These are phyloP conservation scores for Dictyostelium brefeldianum DNA, from an alignment of 78 protist species.

Conservation along the genomic window DNA sequence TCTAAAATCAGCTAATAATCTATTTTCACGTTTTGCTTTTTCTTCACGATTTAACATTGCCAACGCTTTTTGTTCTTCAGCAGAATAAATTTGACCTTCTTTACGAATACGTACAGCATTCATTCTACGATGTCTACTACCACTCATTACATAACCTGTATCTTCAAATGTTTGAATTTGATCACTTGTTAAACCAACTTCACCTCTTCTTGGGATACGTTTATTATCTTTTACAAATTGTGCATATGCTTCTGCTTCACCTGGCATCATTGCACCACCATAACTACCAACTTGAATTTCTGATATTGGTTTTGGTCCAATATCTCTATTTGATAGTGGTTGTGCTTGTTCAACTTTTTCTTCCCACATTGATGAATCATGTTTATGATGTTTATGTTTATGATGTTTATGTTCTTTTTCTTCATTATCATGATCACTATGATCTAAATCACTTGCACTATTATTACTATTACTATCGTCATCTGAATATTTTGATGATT, in stretches of 20 bases:
- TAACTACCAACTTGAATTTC: conserved; percentile 68
- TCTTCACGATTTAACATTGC: conserved; percentile 93
- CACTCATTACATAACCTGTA: conserved; percentile 96
- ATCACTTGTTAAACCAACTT: conserved; percentile 92
- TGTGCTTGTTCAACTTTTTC: conserved; percentile 7
- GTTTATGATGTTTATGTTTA: neutral
- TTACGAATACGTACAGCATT: conserved; percentile 98
- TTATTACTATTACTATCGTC: neutral
- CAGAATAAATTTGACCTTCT: conserved; percentile 93
- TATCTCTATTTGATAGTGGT: conserved; percentile 3
- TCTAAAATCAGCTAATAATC: conserved; percentile 84
- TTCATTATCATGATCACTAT: neutral
- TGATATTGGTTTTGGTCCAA: conserved; percentile 63
- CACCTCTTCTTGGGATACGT: conserved; percentile 98
- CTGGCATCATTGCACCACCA: conserved; percentile 90
- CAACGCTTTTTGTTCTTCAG: conserved; percentile 94
- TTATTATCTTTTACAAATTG: conserved; percentile 87
- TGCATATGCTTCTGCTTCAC: conserved; percentile 95
- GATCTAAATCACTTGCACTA: neutral
- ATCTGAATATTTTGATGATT: neutral
- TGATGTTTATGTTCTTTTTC: neutral
- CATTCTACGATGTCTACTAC: conserved; percentile 95
- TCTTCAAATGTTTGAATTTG: conserved; percentile 91
- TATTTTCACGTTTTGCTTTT: conserved; percentile 82
- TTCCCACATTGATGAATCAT: conserved; percentile 50